Conservation (phyloP, 768 basidiomycete genomes). For the Nidularia pulvinata region DNA sequence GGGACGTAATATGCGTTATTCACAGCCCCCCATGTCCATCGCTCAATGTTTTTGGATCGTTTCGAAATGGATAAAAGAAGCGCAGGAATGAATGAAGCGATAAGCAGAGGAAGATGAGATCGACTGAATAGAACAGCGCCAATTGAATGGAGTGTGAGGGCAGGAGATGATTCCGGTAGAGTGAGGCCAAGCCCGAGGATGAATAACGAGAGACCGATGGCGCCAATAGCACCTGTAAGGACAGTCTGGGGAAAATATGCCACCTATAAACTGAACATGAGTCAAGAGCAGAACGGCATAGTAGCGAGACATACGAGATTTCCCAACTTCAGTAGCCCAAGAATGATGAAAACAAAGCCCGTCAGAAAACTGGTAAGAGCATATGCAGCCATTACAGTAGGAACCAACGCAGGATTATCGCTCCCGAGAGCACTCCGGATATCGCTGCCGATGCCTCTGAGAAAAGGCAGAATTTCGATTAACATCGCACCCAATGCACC, state of each 20-base stretch:
- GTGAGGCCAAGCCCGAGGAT: slow-evolving; percentile 11
- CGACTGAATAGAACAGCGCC: slow-evolving; percentile 9
- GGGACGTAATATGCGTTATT: slow-evolving; percentile 15
- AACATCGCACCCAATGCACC: slow-evolving; percentile 16
- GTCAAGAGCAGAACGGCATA: no score
- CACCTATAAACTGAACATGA: slow-evolving; percentile 8
- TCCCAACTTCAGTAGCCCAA: slow-evolving; percentile 15
- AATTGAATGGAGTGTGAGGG: slow-evolving; percentile 9
- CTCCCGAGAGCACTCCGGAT: slow-evolving; percentile 14
- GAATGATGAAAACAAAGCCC: slow-evolving; percentile 12
- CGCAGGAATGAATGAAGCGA: slow-evolving; percentile 14
- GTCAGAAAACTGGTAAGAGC: slow-evolving; percentile 15
- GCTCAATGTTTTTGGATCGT: slow-evolving; percentile 8
- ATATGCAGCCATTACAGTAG: slow-evolving; percentile 20
- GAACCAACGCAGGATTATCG: slow-evolving; percentile 15
- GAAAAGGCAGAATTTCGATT: slow-evolving; percentile 18
- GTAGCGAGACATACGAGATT: slow-evolving; percentile 8
- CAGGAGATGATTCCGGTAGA: slow-evolving; percentile 1
- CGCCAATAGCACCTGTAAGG: slow-evolving; percentile 17
- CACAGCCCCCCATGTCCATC: slow-evolving; percentile 11
- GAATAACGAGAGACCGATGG: slow-evolving; percentile 16
- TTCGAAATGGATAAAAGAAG: slow-evolving; percentile 13
- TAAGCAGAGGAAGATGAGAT: slow-evolving; percentile 11
- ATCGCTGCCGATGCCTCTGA: slow-evolving; percentile 12
- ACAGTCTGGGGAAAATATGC: slow-evolving; percentile 20